Evolutionary conservation across 495 filamentous ascomycete species (phyloP).

Genomic region (Eremomyces bilateralis): DNA sequence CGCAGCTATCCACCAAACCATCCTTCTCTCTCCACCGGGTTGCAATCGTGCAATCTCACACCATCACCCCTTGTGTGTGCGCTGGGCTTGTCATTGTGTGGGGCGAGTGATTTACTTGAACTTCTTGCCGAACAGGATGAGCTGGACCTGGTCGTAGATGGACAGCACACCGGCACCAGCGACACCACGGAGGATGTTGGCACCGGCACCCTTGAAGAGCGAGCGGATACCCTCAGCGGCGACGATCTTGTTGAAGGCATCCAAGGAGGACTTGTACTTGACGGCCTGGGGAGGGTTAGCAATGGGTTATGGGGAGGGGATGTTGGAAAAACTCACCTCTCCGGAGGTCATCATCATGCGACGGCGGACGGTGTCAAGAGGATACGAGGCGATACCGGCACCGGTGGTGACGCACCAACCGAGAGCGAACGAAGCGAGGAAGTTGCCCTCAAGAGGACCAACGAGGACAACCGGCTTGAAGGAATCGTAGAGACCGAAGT

Average conservation of each 20-base stretch:
- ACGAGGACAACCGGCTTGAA: slow-evolving; percentile 95
- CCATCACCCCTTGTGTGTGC: too few relatives aligned
- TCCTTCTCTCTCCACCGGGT: too few relatives aligned
- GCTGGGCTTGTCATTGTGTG: too few relatives aligned
- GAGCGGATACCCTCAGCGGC: slow-evolving; percentile 91
- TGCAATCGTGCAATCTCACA: too few relatives aligned
- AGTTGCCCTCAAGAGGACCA: slow-evolving; percentile 86
- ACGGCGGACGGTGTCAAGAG: slow-evolving; percentile 97
- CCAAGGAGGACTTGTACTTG: slow-evolving; percentile 92
- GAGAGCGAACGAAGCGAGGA: slow-evolving; percentile 95
- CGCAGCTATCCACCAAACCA: too few relatives aligned
- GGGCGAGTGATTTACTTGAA: too few relatives aligned
- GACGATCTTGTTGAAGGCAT: slow-evolving; percentile 88
- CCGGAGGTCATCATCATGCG: slow-evolving; percentile 99
- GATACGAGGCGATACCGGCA: slow-evolving; percentile 99
- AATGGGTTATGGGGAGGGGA: slow-evolving; percentile 1
- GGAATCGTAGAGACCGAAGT: slow-evolving; percentile 99
- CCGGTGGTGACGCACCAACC: slow-evolving; percentile 98
- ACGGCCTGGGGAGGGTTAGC: slow-evolving; percentile 45
- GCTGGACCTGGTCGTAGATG: slow-evolving; percentile 98
- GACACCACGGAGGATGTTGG: slow-evolving; percentile 99
- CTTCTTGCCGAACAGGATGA: slow-evolving; percentile 97
- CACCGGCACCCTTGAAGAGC: slow-evolving; percentile 99
- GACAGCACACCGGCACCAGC: slow-evolving; percentile 99
- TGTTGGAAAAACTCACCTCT: slow-evolving; percentile 29